A percentile compares a stretch with the other conserved stretches of the same genome.
These are phyloP conservation scores for Zizania palustris DNA, from an alignment of 202 grass and related monocot species.

Conservation along the genomic window DNA sequence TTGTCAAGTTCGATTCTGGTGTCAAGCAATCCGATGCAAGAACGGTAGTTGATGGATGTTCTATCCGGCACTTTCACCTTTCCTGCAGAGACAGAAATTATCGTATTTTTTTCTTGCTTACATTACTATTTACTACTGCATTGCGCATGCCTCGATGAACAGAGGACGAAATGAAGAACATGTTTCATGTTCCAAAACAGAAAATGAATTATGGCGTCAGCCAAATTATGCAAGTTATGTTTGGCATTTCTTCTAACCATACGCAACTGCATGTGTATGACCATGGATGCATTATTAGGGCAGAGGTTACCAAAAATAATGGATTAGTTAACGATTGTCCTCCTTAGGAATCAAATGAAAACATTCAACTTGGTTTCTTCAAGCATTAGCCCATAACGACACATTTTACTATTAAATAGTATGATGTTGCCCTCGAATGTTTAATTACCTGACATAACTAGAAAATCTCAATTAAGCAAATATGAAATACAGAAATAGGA, in stretches of 20 bases:
- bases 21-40: slow-evolving; percentile 61
- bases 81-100: slow-evolving; percentile 42
- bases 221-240: neutral
- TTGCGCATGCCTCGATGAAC: neutral
- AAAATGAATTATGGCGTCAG: neutral
- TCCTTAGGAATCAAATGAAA: slow-evolving; percentile 37
- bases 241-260: neutral
- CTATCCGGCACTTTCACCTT: slow-evolving; percentile 52
- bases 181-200: neutral
- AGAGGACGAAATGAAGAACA: neutral
- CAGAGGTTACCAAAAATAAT: neutral
- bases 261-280: slow-evolving; percentile 16
- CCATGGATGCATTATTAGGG: neutral
- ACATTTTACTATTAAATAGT: slow-evolving; percentile 5
- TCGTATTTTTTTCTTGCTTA: neutral
- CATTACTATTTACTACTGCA: neutral
- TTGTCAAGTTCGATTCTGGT: slow-evolving; percentile 64
- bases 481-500: neutral
- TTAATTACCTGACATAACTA: neutral
- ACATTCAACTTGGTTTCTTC: slow-evolving; percentile 21
- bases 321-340: slow-evolving; percentile 14
- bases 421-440: neutral
- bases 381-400: neutral
- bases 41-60: slow-evolving; percentile 50
- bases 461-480: neutral